Conservation (phyloP, 2,329 filamentous ascomycete species). For the Neofusicoccum cordaticola region DNA sequence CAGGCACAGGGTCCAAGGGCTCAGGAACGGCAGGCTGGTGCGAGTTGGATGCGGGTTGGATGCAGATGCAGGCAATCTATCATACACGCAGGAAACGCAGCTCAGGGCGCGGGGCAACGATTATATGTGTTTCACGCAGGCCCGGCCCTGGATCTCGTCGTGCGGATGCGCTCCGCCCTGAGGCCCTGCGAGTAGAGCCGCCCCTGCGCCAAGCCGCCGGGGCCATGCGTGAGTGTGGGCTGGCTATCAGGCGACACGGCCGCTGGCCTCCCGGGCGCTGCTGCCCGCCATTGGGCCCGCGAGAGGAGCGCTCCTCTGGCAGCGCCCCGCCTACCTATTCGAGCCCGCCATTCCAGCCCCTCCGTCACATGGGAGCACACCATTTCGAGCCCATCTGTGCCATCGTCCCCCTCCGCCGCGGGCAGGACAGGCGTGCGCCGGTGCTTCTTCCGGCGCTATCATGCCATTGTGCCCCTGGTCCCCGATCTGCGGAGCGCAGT, state of each 20-base stretch:
- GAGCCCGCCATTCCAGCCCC: background rate
- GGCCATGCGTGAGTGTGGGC: constrained; percentile 6
- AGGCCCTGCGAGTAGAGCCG: background rate
- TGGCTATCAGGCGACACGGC: constrained; percentile 3
- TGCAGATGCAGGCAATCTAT: background rate
- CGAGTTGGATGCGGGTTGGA: no score
- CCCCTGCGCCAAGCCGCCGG: constrained; percentile 1
- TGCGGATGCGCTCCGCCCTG: background rate
- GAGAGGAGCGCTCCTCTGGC: background rate
- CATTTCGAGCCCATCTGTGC: background rate
- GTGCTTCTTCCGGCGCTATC: constrained; percentile 11
- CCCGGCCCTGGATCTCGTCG: background rate
- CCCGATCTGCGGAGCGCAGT: background rate
- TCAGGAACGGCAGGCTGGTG: background rate
- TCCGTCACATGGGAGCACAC: constrained; percentile 11
- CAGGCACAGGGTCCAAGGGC: background rate
- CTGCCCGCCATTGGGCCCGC: background rate
- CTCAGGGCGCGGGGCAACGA: background rate
- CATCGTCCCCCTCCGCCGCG: background rate
- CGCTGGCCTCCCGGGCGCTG: background rate
- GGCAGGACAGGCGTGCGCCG: background rate
- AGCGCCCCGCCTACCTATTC: constrained; percentile 1
- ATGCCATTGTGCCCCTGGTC: background rate
- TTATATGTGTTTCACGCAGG: background rate
- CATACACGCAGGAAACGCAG: no score